These are phyloP conservation scores for Heliocybe sulcata DNA, from an alignment of 1,284 basidiomycete species.

Conservation along the genomic window DNA sequence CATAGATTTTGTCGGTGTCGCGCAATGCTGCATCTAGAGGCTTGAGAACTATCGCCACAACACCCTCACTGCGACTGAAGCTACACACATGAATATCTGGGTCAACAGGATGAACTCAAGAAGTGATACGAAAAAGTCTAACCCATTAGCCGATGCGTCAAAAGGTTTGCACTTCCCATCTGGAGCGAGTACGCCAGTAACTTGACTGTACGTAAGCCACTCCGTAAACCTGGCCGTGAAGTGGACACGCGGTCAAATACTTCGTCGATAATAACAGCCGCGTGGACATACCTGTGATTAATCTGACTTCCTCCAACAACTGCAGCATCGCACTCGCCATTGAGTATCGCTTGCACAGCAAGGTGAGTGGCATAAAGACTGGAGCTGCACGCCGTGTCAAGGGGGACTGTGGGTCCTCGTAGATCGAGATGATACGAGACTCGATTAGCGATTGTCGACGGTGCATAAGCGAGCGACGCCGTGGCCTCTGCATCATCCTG, in stretches of 20 bases:
- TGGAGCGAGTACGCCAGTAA: not conserved
- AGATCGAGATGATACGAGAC: conserved; percentile 43
- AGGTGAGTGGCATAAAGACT: conserved; percentile 37
- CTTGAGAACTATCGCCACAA: conserved; percentile 19
- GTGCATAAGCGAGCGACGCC: conserved; percentile 27
- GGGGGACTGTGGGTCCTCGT: conserved; percentile 35
- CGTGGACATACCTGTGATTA: conserved; percentile 24
- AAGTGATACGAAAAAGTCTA: not conserved
- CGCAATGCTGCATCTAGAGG: conserved; percentile 16
- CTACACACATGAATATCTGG: conserved; percentile 6
- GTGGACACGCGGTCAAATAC: not conserved
- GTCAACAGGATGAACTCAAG: too few species aligned
- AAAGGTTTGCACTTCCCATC: conserved; percentile 3
- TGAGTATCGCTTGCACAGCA: conserved; percentile 34
- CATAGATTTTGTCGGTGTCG: conserved; percentile 20
- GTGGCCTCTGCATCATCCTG: conserved; percentile 28
- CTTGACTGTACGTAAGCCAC: conserved; percentile 2
- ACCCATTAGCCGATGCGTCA: conserved; percentile 2
- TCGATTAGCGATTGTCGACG: conserved; percentile 35
- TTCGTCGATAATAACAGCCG: conserved; percentile 1
- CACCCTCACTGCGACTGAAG: conserved; percentile 18
- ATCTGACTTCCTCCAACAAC: conserved; percentile 37
- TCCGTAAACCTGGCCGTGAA: not conserved
- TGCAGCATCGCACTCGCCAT: conserved; percentile 41
- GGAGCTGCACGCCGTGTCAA: conserved; percentile 45